Evolutionary conservation across 768 basidiomycete species (phyloP).

Genomic region (Lactarius trivialis): DNA sequence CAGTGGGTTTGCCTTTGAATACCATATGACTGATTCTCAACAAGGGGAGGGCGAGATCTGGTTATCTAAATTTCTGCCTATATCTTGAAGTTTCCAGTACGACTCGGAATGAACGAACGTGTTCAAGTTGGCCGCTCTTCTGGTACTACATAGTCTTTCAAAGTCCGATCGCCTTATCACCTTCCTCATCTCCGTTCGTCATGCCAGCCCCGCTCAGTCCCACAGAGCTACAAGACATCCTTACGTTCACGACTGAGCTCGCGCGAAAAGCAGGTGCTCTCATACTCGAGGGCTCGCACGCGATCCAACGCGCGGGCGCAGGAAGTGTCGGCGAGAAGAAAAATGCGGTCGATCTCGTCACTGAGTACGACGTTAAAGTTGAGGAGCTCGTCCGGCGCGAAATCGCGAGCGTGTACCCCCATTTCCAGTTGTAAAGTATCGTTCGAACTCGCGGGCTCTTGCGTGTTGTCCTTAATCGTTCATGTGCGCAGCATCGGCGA

Average conservation of each 20-base stretch:
- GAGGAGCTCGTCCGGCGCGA: conserved; percentile 76
- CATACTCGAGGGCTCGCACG: conserved; percentile 71
- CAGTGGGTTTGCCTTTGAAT: not conserved
- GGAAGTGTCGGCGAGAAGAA: conserved; percentile 75
- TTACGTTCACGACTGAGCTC: conserved; percentile 62
- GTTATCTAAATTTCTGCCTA: not conserved
- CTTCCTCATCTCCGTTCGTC: not conserved
- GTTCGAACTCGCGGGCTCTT: not conserved
- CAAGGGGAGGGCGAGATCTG: not conserved
- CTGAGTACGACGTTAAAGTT: conserved; percentile 88
- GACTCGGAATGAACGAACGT: too few relatives aligned
- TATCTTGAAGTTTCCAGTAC: too few relatives aligned
- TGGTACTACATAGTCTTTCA: too few relatives aligned
- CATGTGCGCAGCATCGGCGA: conserved; percentile 70
- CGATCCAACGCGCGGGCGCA: conserved; percentile 50
- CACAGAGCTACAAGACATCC: conserved; percentile 50
- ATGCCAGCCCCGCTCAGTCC: conserved; percentile 28
- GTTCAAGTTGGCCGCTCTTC: too few relatives aligned
- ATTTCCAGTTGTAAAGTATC: conserved; percentile 62
- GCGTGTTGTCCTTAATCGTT: conserved; percentile 1
- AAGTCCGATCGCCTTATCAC: too few relatives aligned
- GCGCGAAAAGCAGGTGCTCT: conserved; percentile 69
- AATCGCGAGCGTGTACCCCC: conserved; percentile 59
- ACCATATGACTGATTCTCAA: not conserved
- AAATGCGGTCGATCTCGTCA: conserved; percentile 91